These are phyloP conservation scores for Diatrype stigma DNA, from an alignment of 2,329 filamentous ascomycete genomes.

Conservation along the genomic window DNA sequence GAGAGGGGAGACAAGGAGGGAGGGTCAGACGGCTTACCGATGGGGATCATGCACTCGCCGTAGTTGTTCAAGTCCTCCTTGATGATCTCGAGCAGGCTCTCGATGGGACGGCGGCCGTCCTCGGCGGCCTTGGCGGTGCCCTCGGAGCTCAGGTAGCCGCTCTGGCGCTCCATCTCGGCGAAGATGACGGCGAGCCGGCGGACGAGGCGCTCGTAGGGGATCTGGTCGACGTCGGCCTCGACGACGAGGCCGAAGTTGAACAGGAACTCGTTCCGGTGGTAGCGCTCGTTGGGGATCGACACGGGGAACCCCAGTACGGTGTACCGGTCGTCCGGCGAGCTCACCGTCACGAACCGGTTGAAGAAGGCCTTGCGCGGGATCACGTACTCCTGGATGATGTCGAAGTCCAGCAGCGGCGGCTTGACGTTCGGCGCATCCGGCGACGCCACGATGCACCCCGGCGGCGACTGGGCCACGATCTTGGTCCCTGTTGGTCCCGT, in stretches of 20 bases:
- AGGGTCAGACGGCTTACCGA: slow-evolving; percentile 61
- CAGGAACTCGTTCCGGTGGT: slow-evolving; percentile 92
- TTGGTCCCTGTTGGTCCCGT: slow-evolving; percentile 47
- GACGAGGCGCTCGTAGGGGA: slow-evolving; percentile 79
- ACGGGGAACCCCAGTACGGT: slow-evolving; percentile 85
- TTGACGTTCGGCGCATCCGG: slow-evolving; percentile 36
- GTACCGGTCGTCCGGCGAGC: slow-evolving; percentile 65
- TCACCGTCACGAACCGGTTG: slow-evolving; percentile 81
- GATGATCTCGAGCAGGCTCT: slow-evolving; percentile 76
- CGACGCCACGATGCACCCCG: slow-evolving; percentile 54
- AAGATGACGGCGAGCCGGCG: slow-evolving; percentile 81
- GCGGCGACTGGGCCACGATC: slow-evolving; percentile 59
- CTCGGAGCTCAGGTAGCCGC: slow-evolving; percentile 65
- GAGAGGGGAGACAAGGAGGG: background rate
- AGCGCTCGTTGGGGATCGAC: slow-evolving; percentile 76
- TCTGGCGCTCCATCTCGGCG: slow-evolving; percentile 87
- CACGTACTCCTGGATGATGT: slow-evolving; percentile 83
- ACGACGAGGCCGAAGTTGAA: slow-evolving; percentile 95
- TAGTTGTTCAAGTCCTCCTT: slow-evolving; percentile 93
- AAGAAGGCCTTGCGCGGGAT: slow-evolving; percentile 94
- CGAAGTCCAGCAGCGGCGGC: slow-evolving; percentile 75
- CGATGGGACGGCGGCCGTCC: slow-evolving; percentile 64
- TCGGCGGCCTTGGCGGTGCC: slow-evolving; percentile 33
- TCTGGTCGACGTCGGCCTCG: slow-evolving; percentile 61
- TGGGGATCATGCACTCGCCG: slow-evolving; percentile 96